Conservation (phyloP, 177 flowering plant species). For the Tripterygium wilfordii region DNA sequence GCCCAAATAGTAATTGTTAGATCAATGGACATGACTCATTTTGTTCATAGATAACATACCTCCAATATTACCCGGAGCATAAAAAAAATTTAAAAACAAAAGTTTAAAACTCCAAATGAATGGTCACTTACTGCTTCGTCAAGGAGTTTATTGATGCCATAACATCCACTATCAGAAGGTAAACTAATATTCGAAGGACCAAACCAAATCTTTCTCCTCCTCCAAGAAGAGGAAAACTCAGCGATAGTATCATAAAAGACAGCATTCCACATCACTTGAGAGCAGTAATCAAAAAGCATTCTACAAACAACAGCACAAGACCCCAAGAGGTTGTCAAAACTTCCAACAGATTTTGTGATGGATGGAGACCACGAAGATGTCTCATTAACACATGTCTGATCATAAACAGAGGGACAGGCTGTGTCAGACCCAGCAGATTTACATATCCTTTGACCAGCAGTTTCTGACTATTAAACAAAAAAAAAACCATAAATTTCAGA, state of each 20-base stretch:
- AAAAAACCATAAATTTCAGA: no score
- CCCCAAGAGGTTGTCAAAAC: slow-evolving; percentile 40
- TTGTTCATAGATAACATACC: no score
- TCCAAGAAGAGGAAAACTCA: slow-evolving; percentile 56
- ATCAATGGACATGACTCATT: no score
- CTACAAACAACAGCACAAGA: slow-evolving; percentile 29
- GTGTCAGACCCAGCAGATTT: slow-evolving; percentile 11
- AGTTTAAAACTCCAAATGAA: no score
- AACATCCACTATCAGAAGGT: slow-evolving; percentile 10
- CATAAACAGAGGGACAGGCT: slow-evolving; percentile 8
- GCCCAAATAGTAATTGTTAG: slow-evolving; percentile 27
- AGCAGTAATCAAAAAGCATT: slow-evolving; percentile 52
- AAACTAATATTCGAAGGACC: slow-evolving; percentile 8
- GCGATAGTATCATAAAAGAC: slow-evolving; percentile 65
- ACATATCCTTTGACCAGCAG: slow-evolving; percentile 10
- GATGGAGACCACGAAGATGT: slow-evolving; percentile 8
- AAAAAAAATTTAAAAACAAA: no score
- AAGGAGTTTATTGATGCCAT: slow-evolving; percentile 1
- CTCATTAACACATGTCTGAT: slow-evolving; percentile 3
- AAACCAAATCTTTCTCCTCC: slow-evolving; percentile 62
- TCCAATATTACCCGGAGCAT: no score
- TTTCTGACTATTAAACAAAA: slow-evolving; percentile 29
- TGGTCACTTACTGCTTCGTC: no score
- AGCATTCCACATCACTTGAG: slow-evolving; percentile 85
- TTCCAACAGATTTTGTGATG: slow-evolving; percentile 47